phyloP scores from a whole-genome alignment of 768 basidiomycete genomes.

The Agrocybe praecox region DNA sequence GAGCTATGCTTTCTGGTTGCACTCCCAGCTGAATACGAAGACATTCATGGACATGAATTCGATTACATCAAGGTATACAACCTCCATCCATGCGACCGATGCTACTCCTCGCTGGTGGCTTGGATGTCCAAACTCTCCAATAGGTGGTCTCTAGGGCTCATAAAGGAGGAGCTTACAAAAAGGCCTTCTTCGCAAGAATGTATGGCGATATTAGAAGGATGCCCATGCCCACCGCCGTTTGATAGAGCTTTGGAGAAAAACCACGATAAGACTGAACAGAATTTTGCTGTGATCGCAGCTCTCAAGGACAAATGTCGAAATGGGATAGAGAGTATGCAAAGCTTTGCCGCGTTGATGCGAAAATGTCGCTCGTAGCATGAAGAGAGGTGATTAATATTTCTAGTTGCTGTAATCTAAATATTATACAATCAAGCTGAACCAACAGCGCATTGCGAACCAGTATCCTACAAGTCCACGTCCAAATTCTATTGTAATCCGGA shows the following conservation, averaged over 20 bases:
- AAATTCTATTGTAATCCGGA: too few relatives aligned
- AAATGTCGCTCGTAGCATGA: too few relatives aligned
- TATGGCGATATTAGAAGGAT: not conserved
- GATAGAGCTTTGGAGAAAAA: not conserved
- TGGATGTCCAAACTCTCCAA: not conserved
- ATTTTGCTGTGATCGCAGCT: not conserved
- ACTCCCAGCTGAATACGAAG: too few relatives aligned
- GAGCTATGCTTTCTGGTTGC: too few relatives aligned
- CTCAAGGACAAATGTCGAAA: not conserved
- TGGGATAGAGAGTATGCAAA: not conserved
- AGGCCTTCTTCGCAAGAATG: not conserved
- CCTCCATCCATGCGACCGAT: not conserved
- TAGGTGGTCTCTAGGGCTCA: not conserved
- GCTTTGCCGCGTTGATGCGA: not conserved
- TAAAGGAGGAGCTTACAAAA: not conserved
- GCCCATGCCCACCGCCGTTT: not conserved
- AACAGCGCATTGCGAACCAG: too few relatives aligned
- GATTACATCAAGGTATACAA: not conserved
- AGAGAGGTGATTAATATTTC: too few relatives aligned
- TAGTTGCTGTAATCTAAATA: too few relatives aligned
- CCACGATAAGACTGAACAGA: not conserved
- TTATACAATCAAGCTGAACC: too few relatives aligned
- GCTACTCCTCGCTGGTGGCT: not conserved
- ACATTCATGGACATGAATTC: not conserved
- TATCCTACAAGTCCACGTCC: too few relatives aligned